phyloP scores from a whole-genome alignment of 225 moss, liverwort and hornwort species.

The Takakia lepidozioides region DNA sequence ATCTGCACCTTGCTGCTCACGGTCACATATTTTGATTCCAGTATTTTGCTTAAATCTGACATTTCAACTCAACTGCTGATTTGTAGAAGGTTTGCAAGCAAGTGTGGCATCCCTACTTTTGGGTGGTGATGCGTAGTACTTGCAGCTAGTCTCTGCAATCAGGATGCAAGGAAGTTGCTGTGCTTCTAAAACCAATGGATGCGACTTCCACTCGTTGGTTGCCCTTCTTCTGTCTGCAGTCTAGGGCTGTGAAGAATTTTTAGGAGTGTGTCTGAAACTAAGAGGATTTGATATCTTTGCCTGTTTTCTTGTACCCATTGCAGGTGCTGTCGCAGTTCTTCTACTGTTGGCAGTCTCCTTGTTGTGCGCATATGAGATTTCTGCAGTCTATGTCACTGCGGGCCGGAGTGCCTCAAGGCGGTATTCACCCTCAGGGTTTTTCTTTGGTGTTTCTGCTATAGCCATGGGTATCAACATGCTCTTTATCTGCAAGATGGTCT shows the following conservation, averaged over 20 bases:
- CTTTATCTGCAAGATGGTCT: slow-evolving; percentile 99
- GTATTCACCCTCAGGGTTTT: slow-evolving; percentile 94
- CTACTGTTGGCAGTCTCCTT: slow-evolving; percentile 89
- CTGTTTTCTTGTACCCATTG: slow-evolving; percentile 3
- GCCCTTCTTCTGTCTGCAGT: no score
- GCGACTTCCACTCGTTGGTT: no score
- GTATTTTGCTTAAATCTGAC: no score
- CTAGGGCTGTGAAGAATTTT: no score
- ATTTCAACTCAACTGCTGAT: no score
- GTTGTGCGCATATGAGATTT: slow-evolving; percentile 93
- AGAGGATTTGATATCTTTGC: not conserved
- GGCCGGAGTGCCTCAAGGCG: slow-evolving; percentile 85
- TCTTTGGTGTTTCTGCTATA: slow-evolving; percentile 98
- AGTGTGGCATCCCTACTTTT: not conserved
- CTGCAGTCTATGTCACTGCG: slow-evolving; percentile 97
- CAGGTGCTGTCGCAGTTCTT: slow-evolving; percentile 95
- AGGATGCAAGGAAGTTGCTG: no score
- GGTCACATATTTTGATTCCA: no score
- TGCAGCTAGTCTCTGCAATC: no score
- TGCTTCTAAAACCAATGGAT: no score
- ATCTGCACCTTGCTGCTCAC: no score
- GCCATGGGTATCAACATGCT: slow-evolving; percentile 99
- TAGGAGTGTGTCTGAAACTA: not conserved
- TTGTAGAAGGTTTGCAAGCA: no score
- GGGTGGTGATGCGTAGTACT: no score